Conservation (phyloP, 306 rosid species). For the Rubus parviflorus region DNA sequence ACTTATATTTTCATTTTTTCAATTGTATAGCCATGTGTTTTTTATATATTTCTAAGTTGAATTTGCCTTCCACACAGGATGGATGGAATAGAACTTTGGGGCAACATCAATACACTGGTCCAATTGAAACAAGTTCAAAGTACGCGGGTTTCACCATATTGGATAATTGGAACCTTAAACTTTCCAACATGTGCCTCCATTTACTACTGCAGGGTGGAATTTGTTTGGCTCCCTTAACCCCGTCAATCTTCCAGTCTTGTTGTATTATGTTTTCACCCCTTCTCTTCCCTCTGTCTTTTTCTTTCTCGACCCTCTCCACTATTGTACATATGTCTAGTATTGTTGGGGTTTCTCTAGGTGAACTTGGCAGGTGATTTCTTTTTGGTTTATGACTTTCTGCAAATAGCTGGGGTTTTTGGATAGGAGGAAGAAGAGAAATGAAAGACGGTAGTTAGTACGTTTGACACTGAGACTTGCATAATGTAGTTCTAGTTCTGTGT, state of each 20-base stretch:
- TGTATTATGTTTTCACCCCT: neutral
- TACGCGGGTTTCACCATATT: neutral
- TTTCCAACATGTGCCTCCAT: slow-evolving; percentile 5
- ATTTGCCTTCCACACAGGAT: slow-evolving; percentile 19
- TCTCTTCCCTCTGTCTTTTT: neutral
- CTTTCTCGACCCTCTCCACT: neutral
- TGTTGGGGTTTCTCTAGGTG: neutral
- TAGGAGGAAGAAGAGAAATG: neutral
- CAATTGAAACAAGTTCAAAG: slow-evolving; percentile 17
- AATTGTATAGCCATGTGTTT: neutral
- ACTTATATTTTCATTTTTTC: neutral
- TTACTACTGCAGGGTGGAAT: neutral
- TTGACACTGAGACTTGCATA: neutral
- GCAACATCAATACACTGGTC: neutral
- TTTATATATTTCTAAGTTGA: slow-evolving; percentile 1
- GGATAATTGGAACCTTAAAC: slow-evolving; percentile 4
- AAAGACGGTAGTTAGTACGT: neutral
- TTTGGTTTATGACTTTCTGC: neutral
- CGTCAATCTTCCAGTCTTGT: slow-evolving; percentile 10
- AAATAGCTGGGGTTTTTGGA: slow-evolving; percentile 3
- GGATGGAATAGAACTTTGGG: slow-evolving; percentile 21
- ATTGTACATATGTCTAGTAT: slow-evolving; percentile 11
- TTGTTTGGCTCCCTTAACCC: slow-evolving; percentile 10
- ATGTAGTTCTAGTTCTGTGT: slow-evolving; percentile 16
- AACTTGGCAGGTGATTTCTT: neutral